Evolutionary conservation across 768 basidiomycete genomes (phyloP).

Genomic region (Amanita fuliginea): DNA sequence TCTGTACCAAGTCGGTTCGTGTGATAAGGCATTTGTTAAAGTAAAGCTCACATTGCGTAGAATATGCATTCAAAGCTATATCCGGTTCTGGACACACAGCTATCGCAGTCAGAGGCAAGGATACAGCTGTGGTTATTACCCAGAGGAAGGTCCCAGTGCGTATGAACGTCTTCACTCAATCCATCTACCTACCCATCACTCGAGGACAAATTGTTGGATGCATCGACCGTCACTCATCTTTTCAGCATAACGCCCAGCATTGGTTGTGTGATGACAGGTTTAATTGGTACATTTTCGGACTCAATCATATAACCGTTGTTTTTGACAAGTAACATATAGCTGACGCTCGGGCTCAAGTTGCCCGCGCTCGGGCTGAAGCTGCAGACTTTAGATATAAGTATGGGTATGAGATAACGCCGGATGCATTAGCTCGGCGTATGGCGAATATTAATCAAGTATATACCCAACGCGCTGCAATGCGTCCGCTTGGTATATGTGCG

Average conservation of each 20-base stretch:
- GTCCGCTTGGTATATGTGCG: slow-evolving; percentile 91
- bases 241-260: slow-evolving; percentile 95
- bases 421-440: slow-evolving; percentile 86
- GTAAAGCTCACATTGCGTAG: slow-evolving; percentile 28
- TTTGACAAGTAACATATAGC: slow-evolving; percentile 26
- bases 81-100: slow-evolving; percentile 94
- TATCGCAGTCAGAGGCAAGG: slow-evolving; percentile 85
- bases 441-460: slow-evolving; percentile 99
- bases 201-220: slow-evolving; percentile 96
- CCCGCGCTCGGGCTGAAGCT: slow-evolving; percentile 79
- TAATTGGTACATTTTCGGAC: slow-evolving; percentile 49
- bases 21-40: slow-evolving; percentile 1
- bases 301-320: not conserved
- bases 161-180: slow-evolving; percentile 10
- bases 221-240: slow-evolving; percentile 87
- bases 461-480: slow-evolving; percentile 95
- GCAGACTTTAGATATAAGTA: slow-evolving; percentile 92
- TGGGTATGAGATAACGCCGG: slow-evolving; percentile 97
- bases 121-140: slow-evolving; percentile 91
- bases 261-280: slow-evolving; percentile 97
- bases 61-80: slow-evolving; percentile 99
- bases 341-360: slow-evolving; percentile 85
- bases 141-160: slow-evolving; percentile 97
- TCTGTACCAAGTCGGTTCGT: slow-evolving; percentile 94
- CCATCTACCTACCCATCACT: not conserved